Conservation (phyloP, 2,329 filamentous ascomycete genomes). For the Trichoderma cornu-damae region DNA sequence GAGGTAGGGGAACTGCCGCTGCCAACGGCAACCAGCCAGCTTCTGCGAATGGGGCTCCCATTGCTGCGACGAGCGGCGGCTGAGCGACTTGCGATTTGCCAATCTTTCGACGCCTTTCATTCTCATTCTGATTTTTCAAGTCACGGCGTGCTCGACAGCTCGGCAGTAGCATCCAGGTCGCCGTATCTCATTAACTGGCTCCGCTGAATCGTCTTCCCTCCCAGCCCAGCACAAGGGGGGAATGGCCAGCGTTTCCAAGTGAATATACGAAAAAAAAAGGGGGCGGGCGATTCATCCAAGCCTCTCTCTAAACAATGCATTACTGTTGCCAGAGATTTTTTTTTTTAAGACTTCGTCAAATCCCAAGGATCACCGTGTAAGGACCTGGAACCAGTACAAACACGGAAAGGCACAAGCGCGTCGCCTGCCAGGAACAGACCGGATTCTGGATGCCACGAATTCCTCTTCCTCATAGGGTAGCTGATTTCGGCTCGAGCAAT, state of each 20-base stretch:
- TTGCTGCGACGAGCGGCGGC: conserved; percentile 16
- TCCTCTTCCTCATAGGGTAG: not conserved
- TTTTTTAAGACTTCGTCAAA: not conserved
- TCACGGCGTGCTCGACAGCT: not conserved
- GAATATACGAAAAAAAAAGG: not conserved
- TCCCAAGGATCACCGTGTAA: not conserved
- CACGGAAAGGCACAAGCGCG: not conserved
- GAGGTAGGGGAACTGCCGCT: conserved; percentile 24
- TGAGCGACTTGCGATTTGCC: conserved; percentile 10
- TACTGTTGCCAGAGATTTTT: not conserved
- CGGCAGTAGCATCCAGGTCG: not conserved
- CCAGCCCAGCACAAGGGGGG: too few relatives aligned
- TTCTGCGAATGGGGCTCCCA: conserved; percentile 11
- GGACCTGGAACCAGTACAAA: not conserved
- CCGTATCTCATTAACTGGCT: not conserved
- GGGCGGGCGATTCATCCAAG: not conserved
- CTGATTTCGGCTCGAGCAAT: not conserved
- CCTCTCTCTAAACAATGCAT: not conserved
- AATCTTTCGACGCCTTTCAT: conserved; percentile 4
- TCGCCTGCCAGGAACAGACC: not conserved
- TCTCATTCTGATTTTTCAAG: not conserved
- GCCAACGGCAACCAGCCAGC: conserved; percentile 13
- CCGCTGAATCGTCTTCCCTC: not conserved
- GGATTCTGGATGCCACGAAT: not conserved
- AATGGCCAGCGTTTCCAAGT: not conserved